Evolutionary conservation across 352 stramenopile species (phyloP), one percentile per base, ranked within the genome.

Genomic region (Globisporangium mamillatum): DNA sequence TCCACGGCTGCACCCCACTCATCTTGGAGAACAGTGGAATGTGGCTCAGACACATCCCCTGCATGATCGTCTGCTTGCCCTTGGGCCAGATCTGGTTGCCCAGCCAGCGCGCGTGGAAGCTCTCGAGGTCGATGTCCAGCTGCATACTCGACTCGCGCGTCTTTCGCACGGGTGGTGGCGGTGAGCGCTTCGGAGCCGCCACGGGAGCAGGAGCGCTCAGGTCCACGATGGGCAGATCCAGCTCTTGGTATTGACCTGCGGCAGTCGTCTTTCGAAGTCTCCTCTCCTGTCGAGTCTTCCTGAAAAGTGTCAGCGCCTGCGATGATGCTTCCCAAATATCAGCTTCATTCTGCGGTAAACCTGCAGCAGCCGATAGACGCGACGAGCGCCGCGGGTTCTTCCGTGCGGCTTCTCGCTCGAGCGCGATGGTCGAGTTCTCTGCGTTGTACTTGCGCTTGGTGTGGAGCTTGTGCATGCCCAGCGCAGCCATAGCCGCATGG

Each of bases 11-110:
- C 3, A 89, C 71, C 32, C 77, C 79, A 53, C 74, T 86, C 69
- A 89, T 77, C n/a, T 71, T 71, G 18, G 73, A 75, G 55, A 84
- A 90, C 18, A 56, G n/a, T 0, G 66, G 64, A 0, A 60, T 58
- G 22, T 75, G 63, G 24, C 41, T 18, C 2, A 74, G 72, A 68
- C 82, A 85, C 67, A 89, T 54, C 1, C 69, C 75, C 44, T 83
- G 69, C 79, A 92, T 85, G 34, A 85, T 70, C 3, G 74, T 75
- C 7, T 72, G 27, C 61, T 90, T 92, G 52, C 82, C 79, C 18
- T 66, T 59, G 7, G 84, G 84, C 64, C 76, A 70, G 60, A 92
- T 63, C 68, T 88, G 78, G 52, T 77, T 82, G 3, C 80, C 81
- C 6, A 92, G 52, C 66, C 75, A 90, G 16, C 55, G 66, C 22